Conservation (phyloP, 257 asterid species). For the Solanum sitiens region DNA sequence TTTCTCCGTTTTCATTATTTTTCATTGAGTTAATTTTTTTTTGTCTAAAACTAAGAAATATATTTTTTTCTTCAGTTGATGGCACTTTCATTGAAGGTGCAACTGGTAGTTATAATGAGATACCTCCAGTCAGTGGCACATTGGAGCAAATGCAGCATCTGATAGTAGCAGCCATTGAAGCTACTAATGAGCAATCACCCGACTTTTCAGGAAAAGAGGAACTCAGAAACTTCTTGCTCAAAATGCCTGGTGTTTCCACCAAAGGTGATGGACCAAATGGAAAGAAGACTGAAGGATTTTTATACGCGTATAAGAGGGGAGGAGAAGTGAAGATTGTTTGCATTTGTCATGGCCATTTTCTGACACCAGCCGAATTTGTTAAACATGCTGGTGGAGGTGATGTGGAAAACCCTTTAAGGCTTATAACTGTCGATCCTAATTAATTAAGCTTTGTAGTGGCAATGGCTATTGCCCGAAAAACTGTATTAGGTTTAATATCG, state of each 20-base stretch:
- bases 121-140: too few relatives aligned
- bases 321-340: too few relatives aligned
- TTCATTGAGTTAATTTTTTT: too few relatives aligned
- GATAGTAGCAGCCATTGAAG: too few relatives aligned
- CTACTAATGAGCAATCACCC: neutral
- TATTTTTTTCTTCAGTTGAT: too few relatives aligned
- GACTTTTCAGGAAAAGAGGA: neutral
- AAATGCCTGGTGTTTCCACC: conserved; percentile 66
- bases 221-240: conserved; percentile 7
- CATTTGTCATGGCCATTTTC: neutral
- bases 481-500: neutral
- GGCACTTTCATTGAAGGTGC: too few relatives aligned
- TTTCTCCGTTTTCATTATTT: too few relatives aligned
- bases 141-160: too few relatives aligned
- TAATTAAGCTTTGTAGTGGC: conserved; percentile 20
- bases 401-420: conserved; percentile 50
- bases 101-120: too few relatives aligned
- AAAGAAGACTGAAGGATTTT: conserved; percentile 43
- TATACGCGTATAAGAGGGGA: conserved; percentile 34
- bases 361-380: too few relatives aligned
- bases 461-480: neutral
- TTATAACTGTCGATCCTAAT: conserved; percentile 46
- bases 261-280: conserved; percentile 37
- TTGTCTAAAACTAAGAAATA: too few relatives aligned
- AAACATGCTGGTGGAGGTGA: too few relatives aligned